Conservation (phyloP, 345 rosid genomes). For the Cardamine occulta region DNA sequence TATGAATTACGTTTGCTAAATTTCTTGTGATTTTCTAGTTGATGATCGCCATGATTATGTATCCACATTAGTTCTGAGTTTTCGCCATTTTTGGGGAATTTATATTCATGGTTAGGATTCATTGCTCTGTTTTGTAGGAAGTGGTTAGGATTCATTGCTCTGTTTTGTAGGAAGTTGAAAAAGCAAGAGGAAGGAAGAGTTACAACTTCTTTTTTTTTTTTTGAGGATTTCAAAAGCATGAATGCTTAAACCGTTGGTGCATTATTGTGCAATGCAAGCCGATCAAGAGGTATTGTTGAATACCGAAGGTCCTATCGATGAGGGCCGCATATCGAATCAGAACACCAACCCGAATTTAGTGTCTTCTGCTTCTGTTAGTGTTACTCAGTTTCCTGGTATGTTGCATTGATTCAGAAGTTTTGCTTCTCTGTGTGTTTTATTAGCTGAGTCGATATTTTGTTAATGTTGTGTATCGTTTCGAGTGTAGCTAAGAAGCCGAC, state of each 20-base stretch:
- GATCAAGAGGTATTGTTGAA: constrained; percentile 33
- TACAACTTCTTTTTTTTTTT: not conserved
- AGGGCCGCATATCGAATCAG: constrained; percentile 44
- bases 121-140: constrained; percentile 20
- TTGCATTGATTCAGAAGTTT: constrained; percentile 35
- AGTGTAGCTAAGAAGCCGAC: constrained; percentile 81
- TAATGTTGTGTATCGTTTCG: constrained; percentile 15
- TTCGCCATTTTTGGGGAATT: not conserved
- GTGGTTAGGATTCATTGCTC: constrained; percentile 1
- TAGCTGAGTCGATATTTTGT: constrained; percentile 9
- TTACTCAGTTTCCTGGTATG: constrained; percentile 66
- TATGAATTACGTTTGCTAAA: not conserved
- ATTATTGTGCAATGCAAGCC: constrained; percentile 39
- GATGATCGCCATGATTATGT: constrained; percentile 30
- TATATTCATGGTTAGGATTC: constrained; percentile 4
- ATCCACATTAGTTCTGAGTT: not conserved
- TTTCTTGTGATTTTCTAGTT: constrained; percentile 5
- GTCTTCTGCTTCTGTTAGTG: constrained; percentile 48
- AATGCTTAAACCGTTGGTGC: constrained; percentile 6
- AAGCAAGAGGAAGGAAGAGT: constrained; percentile 11
- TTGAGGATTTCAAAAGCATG: constrained; percentile 21
- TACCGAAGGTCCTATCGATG: constrained; percentile 33
- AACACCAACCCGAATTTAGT: constrained; percentile 49
- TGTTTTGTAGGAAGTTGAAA: constrained; percentile 25
- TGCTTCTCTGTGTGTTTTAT: constrained; percentile 4